Base-by-base conservation (phyloP, 2,329 filamentous ascomycete species). In the Hypocreales sp. region DNA sequence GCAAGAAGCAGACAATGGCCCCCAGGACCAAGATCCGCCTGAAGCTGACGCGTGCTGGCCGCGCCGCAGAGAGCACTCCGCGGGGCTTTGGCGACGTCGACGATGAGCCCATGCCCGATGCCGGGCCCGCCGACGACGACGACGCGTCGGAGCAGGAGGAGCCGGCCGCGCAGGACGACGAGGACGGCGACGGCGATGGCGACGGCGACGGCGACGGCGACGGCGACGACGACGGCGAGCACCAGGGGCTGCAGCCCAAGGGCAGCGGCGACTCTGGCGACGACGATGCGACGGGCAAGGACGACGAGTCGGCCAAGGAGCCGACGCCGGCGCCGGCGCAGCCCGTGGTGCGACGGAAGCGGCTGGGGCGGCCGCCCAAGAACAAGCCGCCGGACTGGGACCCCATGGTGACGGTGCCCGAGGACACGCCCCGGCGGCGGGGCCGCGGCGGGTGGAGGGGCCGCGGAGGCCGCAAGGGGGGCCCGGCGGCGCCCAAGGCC, bases 291-390 rank as follows among this genome's bases (percentile, higher is more conserved):
- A 51, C 51, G 22, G 14, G 51, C 51, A 50, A 45, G 7, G 46
- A 51, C 12, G 59, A 60, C 13, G 56, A 56, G 26, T 61, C 57
- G 2, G 51, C 44, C 20, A 68, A 69, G 42, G 61, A 67, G 8
- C 61, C 66, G 2, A 59, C 62, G 1, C 64, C 67, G 13, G n/a
- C n/a, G n/a, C 60, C 61, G 2, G 72, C 72, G 15, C 70, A 63
- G 25, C 66, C 68, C 15, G 64, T 78, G 24, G 65, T 83, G 33
- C 72, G 80, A 29, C 71, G 78, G 44, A 80, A 80, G 51, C 74
- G 83, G 28, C 65, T 86, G n/a, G 84, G 84, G 13, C 72, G 84
- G 9, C 83, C 83, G 3, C 81, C 83, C 1, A 92, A 90, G 63
- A 86, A 84, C 47, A 68, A 73, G 26, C 80, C 79, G 1, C 72